A percentile compares a stretch with the other conserved stretches of the same genome.
These are phyloP conservation scores for Ogataea neopini DNA, from an alignment of 805 yeast species.

Conservation along the genomic window DNA sequence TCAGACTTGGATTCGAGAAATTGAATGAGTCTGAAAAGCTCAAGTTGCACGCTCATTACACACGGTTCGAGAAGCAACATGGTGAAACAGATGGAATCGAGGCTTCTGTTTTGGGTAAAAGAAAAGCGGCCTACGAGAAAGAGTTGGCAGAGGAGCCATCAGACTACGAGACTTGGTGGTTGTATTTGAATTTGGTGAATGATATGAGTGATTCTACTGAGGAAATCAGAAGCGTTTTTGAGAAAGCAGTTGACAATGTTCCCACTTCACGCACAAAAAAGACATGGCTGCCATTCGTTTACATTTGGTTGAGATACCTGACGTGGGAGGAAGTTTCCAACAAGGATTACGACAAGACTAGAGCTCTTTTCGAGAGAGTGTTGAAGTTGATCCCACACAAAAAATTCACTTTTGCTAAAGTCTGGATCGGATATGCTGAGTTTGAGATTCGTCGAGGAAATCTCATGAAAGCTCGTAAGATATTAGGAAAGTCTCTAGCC, in stretches of 20 bases:
- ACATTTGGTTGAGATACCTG: conserved; percentile 68
- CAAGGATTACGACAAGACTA: conserved; percentile 45
- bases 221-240: conserved; percentile 40
- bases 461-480: conserved; percentile 57
- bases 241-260: conserved; percentile 41
- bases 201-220: conserved; percentile 35
- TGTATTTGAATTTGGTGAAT: conserved; percentile 54
- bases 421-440: conserved; percentile 72
- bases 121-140: conserved; percentile 56
- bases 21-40: conserved; percentile 35
- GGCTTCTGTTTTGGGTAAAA: conserved; percentile 49
- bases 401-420: conserved; percentile 62
- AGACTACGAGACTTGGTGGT: conserved; percentile 86
- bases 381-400: conserved; percentile 56
- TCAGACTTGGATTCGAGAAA: conserved; percentile 48
- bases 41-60: conserved; percentile 43
- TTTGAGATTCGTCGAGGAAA: conserved; percentile 69
- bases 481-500: conserved; percentile 75
- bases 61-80: conserved; percentile 64
- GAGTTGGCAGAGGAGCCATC: conserved; percentile 45
- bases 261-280: conserved; percentile 39
- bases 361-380: conserved; percentile 52
- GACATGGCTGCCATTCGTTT: conserved; percentile 70
- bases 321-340: conserved; percentile 55
- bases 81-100: conserved; percentile 60